Evolutionary conservation across 2,329 filamentous ascomycete species (phyloP).

Genomic region (Chalara sp.): DNA sequence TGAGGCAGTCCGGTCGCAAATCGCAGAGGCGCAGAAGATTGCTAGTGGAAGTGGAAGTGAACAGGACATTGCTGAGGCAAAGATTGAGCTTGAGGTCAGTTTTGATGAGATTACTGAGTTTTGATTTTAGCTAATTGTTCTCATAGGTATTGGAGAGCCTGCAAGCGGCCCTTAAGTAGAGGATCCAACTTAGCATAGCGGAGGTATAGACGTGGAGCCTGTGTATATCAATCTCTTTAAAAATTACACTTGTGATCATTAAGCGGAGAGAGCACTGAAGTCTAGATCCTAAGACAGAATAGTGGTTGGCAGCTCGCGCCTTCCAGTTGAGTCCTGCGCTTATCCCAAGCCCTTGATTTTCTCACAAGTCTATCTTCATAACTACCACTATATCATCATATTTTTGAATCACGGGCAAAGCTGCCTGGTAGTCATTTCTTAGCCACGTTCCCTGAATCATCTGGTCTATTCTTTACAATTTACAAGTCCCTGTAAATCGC

Average conservation of each 20-base stretch:
- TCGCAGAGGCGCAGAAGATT: slow-evolving; percentile 93
- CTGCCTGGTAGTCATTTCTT: too few relatives aligned
- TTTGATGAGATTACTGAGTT: not conserved
- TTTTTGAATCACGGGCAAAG: too few relatives aligned
- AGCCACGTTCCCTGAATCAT: too few relatives aligned
- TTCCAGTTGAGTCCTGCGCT: too few relatives aligned
- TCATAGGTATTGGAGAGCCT: slow-evolving; percentile 73
- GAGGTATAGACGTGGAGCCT: slow-evolving; percentile 22
- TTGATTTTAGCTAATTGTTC: slow-evolving; percentile 4
- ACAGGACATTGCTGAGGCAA: slow-evolving; percentile 96
- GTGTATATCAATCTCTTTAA: slow-evolving; percentile 28
- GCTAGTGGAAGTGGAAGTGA: slow-evolving; percentile 85
- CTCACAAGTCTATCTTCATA: too few relatives aligned
- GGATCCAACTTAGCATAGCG: slow-evolving; percentile 7
- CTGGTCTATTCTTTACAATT: too few relatives aligned
- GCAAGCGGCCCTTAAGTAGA: slow-evolving; percentile 73
- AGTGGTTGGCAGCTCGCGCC: too few relatives aligned
- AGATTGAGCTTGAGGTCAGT: slow-evolving; percentile 94
- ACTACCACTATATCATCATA: too few relatives aligned
- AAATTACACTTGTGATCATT: slow-evolving; percentile 18
- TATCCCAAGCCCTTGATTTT: too few relatives aligned
- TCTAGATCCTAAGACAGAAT: too few relatives aligned
- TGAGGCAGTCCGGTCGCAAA: slow-evolving; percentile 83
- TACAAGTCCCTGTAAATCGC: too few relatives aligned
- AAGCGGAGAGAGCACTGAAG: too few relatives aligned